These are phyloP conservation scores for Venturia oleaginea DNA, from an alignment of 2,329 filamentous ascomycete genomes.

Conservation along the genomic window DNA sequence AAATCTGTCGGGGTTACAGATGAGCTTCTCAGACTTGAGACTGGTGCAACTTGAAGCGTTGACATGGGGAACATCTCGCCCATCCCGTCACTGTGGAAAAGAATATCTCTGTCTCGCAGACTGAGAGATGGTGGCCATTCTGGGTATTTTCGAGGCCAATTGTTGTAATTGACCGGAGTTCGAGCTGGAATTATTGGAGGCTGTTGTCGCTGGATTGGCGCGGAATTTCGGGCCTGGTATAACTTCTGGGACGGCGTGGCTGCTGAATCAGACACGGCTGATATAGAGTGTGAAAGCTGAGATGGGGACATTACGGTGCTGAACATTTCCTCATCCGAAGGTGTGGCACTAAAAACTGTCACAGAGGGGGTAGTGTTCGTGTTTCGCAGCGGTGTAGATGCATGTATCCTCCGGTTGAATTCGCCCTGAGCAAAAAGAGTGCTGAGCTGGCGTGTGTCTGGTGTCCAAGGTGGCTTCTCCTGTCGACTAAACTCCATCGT, in stretches of 20 bases:
- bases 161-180: constrained; percentile 12
- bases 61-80: constrained; percentile 7
- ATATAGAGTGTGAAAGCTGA: background rate
- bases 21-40: background rate
- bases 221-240: background rate
- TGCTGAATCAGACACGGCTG: constrained; percentile 2
- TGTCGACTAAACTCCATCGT: background rate
- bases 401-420: background rate
- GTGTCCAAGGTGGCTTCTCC: constrained; percentile 2
- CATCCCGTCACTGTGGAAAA: constrained; percentile 9
- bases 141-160: constrained; percentile 14
- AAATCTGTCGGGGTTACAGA: constrained; percentile 4
- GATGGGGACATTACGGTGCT: background rate
- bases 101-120: constrained; percentile 12
- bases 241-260: background rate
- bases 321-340: background rate
- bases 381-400: background rate
- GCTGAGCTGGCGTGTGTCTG: background rate
- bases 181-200: background rate
- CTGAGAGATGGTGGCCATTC: constrained; percentile 13
- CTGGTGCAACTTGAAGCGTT: background rate
- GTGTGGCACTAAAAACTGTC: background rate
- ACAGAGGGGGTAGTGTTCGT: constrained; percentile 3
- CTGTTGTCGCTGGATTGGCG: constrained; percentile 2
- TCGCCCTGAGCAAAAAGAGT: constrained; percentile 9